Evolutionary conservation across 2,329 filamentous ascomycete species (phyloP).

Genomic region (Alternaria alternata): DNA sequence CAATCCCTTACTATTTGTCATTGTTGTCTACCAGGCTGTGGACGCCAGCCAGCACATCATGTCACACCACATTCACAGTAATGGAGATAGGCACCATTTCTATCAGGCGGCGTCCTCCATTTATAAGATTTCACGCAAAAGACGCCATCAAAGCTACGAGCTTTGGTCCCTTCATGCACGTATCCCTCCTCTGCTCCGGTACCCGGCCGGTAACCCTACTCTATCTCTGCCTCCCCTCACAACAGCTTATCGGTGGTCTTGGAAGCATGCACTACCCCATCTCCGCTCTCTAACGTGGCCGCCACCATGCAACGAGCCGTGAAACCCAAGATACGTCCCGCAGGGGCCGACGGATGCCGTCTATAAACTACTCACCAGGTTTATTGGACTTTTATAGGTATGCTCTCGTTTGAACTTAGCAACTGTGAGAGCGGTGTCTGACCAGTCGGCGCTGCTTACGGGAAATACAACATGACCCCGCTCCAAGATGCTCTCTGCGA

Average conservation of each 20-base stretch:
- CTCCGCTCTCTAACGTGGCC: conserved; percentile 9
- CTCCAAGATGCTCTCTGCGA: neutral
- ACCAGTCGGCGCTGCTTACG: neutral
- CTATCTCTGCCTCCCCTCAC: neutral
- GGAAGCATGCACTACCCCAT: neutral
- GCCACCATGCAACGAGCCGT: neutral
- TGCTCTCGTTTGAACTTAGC: neutral
- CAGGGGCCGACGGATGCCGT: neutral
- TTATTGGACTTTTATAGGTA: neutral
- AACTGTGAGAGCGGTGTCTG: neutral
- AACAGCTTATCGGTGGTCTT: neutral
- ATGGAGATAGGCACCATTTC: neutral
- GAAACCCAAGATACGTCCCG: neutral
- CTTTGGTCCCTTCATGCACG: neutral
- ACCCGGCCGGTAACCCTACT: neutral
- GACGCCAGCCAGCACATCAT: conserved; percentile 5
- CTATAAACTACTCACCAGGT: neutral
- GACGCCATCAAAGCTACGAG: neutral
- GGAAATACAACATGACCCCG: neutral
- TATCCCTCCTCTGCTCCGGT: neutral
- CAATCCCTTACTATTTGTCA: neutral
- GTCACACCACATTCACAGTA: neutral
- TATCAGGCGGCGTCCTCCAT: neutral
- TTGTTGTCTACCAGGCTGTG: neutral
- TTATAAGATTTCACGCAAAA: neutral